Evolutionary conservation across 495 filamentous ascomycete species (phyloP).

Genomic region (Aspergillus campestris): DNA sequence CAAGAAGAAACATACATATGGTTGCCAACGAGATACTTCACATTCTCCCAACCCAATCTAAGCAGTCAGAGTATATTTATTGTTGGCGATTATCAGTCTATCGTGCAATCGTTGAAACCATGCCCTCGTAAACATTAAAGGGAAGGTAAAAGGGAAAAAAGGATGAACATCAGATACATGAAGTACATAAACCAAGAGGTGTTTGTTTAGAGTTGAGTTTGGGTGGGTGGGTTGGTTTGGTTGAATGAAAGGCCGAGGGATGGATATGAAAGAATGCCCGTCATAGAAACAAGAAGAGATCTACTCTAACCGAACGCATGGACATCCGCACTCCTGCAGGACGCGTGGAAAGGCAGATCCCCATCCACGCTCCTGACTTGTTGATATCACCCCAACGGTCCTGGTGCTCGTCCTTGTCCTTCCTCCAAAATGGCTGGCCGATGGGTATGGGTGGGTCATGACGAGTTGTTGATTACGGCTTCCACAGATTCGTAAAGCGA

Average conservation of each 20-base stretch:
- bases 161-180: neutral
- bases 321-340: neutral
- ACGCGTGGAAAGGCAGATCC: slow-evolving; percentile 1
- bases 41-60: too few species aligned
- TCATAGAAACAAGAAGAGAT: neutral
- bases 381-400: slow-evolving; percentile 3
- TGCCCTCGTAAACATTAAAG: slow-evolving; percentile 3
- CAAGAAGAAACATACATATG: too few species aligned
- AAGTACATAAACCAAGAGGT: too few species aligned
- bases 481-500: slow-evolving; percentile 14
- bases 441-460: neutral
- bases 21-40: too few species aligned
- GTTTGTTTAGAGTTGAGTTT: neutral
- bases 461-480: slow-evolving; percentile 13
- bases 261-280: neutral
- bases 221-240: neutral
- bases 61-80: too few species aligned
- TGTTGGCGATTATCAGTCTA: slow-evolving; percentile 2
- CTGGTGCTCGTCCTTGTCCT: slow-evolving; percentile 4
- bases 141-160: neutral
- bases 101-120: slow-evolving; percentile 17
- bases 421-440: too few species aligned
- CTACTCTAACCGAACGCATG: neutral
- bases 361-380: neutral
- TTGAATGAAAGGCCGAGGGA: neutral